A percentile compares a stretch with the other conserved stretches of the same genome.
Evolutionary conservation across 1,284 basidiomycete species (phyloP).

Genomic region (Ganoderma lucidum): DNA sequence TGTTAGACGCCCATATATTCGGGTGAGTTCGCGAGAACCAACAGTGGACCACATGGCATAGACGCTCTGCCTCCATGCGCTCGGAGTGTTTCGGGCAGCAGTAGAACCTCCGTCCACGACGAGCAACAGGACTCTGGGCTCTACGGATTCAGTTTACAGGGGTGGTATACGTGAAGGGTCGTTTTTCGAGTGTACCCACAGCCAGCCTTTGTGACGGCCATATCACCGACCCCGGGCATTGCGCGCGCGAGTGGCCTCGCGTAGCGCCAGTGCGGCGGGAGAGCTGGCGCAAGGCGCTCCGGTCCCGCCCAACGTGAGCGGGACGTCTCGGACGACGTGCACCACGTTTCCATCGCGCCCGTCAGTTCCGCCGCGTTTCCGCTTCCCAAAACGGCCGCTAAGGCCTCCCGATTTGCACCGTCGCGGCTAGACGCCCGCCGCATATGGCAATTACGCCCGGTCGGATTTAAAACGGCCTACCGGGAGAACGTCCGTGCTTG

Average conservation of each 20-base stretch:
- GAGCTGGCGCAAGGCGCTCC: background rate
- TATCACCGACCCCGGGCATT: background rate
- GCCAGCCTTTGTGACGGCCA: background rate
- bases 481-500: background rate
- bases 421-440: constrained; percentile 5
- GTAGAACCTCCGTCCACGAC: background rate
- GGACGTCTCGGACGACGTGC: constrained; percentile 25
- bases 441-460: constrained; percentile 11
- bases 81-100: constrained; percentile 27
- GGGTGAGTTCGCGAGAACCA: background rate
- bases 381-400: background rate
- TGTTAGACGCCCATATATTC: background rate
- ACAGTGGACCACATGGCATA: background rate
- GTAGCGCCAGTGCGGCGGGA: no score
- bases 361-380: constrained; percentile 24
- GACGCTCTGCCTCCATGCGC: background rate
- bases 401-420: constrained; percentile 25
- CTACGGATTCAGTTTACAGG: background rate
- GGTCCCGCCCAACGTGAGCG: constrained; percentile 10
- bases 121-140: background rate
- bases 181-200: background rate
- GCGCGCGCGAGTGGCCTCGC: background rate
- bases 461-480: constrained; percentile 24
- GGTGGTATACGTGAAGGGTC: background rate
- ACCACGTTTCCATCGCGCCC: background rate